A percentile compares a stretch with the other conserved stretches of the same genome.
phyloP scores from a whole-genome alignment of 2,329 filamentous ascomycete species.

The Colletotrichum cordylinicola region DNA sequence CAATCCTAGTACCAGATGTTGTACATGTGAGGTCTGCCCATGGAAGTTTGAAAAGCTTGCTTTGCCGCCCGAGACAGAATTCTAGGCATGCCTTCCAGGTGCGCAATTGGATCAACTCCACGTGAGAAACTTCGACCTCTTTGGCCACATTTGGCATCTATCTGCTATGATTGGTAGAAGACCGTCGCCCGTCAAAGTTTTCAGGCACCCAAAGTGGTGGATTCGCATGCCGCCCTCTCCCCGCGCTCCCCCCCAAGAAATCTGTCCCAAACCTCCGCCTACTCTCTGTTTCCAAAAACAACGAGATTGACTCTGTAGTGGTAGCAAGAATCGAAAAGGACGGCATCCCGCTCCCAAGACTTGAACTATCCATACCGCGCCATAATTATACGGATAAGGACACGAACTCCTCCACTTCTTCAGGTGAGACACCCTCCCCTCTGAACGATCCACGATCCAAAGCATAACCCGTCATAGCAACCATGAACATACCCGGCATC shows the following conservation, averaged over 20 bases:
- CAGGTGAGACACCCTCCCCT: not conserved
- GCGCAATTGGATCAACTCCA: not conserved
- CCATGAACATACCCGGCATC: not conserved
- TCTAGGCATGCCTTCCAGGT: not conserved
- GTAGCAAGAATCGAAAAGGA: not conserved
- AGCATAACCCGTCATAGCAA: not conserved
- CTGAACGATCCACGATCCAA: not conserved
- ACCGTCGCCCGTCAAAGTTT: not conserved
- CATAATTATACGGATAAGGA: not conserved
- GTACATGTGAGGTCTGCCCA: fast-evolving
- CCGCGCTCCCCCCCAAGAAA: not conserved
- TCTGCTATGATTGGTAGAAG: not conserved
- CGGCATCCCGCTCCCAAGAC: not conserved
- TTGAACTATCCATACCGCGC: not conserved
- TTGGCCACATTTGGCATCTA: not conserved
- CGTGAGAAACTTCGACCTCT: not conserved
- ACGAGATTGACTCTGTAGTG: not conserved
- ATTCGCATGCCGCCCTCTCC: not conserved
- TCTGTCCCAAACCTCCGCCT: not conserved
- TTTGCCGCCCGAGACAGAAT: not conserved
- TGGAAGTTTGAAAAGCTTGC: not conserved
- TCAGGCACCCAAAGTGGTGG: not conserved
- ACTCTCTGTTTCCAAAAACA: not conserved
- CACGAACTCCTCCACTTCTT: not conserved
- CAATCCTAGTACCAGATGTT: not conserved